phyloP scores from a whole-genome alignment of 2,329 filamentous ascomycete species.

The Fusarium nodosum region DNA sequence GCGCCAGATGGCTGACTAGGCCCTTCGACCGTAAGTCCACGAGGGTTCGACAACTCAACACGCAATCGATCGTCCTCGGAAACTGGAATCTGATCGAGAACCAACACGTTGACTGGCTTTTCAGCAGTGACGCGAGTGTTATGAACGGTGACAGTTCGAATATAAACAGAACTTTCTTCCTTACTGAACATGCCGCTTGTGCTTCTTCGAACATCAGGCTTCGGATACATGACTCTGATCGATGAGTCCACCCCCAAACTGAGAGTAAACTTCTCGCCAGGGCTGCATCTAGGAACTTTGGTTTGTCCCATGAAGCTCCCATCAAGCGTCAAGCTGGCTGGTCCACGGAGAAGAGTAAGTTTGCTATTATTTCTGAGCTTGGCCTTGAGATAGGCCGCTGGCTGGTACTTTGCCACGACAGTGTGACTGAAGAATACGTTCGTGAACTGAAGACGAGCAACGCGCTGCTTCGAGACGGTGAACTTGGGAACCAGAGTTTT shows the following conservation, averaged over 20 bases:
- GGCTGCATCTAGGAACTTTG: constrained; percentile 66
- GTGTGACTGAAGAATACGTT: constrained; percentile 68
- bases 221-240: constrained; percentile 68
- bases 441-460: constrained; percentile 66
- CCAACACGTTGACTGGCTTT: constrained; percentile 61
- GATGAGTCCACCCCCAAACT: constrained; percentile 71
- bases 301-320: constrained; percentile 72
- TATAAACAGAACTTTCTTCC: constrained; percentile 66
- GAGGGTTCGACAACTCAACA: constrained; percentile 65
- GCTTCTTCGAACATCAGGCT: constrained; percentile 66
- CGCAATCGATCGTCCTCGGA: constrained; percentile 70
- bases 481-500: constrained; percentile 69
- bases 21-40: constrained; percentile 60
- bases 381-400: constrained; percentile 71
- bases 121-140: constrained; percentile 61
- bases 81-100: constrained; percentile 73
- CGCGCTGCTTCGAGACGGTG: constrained; percentile 69
- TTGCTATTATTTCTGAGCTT: constrained; percentile 68
- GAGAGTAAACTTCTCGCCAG: constrained; percentile 67
- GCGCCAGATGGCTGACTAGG: constrained; percentile 55
- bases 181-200: constrained; percentile 67
- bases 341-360: constrained; percentile 68
- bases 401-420: constrained; percentile 71
- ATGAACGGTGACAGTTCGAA: constrained; percentile 62
- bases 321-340: constrained; percentile 72